Conservation (phyloP, 257 asterid species). For the Schizonepeta tenuifolia region DNA sequence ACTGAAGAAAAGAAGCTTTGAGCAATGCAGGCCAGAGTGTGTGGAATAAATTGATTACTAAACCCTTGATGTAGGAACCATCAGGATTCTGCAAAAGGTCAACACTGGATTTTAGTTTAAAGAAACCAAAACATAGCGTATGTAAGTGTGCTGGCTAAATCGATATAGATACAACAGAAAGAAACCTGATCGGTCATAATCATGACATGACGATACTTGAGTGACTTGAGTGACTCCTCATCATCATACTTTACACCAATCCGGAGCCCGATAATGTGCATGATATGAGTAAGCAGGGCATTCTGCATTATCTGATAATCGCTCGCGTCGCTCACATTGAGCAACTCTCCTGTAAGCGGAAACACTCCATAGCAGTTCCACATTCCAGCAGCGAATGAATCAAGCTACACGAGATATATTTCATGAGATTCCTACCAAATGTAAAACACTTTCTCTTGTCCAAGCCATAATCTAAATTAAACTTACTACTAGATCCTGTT, state of each 20-base stretch:
- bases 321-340: conserved; percentile 94
- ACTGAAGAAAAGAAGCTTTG: conserved; percentile 75
- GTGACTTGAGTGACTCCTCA: conserved; percentile 75
- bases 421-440: conserved; percentile 13
- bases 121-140: not conserved
- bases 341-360: conserved; percentile 87
- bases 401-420: conserved; percentile 55
- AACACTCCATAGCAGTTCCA: conserved; percentile 89
- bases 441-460: not conserved
- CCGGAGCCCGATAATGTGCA: conserved; percentile 91
- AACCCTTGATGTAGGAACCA: conserved; percentile 97
- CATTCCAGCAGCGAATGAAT: conserved; percentile 83
- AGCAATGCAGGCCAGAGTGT: conserved; percentile 95
- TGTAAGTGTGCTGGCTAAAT: not conserved
- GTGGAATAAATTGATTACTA: conserved; percentile 87
- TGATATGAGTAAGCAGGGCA: conserved; percentile 75
- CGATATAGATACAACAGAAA: conserved; percentile 6
- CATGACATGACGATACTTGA: conserved; percentile 95
- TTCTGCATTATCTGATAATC: conserved; percentile 76
- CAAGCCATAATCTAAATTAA: not conserved
- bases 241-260: conserved; percentile 75
- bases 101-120: conserved; percentile 20
- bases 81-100: conserved; percentile 78
- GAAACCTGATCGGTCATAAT: conserved; percentile 99
- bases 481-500: conserved; percentile 91